A percentile compares a stretch with the other conserved stretches of the same genome.
Conservation (phyloP, 345 rosid species). For the Lagerstroemia speciosa region DNA sequence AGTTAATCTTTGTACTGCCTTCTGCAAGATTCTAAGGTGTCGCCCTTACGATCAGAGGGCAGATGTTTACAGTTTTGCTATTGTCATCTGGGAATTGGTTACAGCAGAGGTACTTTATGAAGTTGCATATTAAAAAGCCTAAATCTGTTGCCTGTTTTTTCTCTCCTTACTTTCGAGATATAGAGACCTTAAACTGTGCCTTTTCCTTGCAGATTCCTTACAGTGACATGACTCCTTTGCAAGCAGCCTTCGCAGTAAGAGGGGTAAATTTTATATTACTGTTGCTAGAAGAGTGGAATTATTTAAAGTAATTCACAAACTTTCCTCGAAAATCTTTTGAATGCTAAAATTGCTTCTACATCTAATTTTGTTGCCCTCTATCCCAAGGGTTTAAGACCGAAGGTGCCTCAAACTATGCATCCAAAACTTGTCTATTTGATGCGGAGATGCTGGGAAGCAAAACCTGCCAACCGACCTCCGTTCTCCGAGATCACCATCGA, state of each 20-base stretch:
- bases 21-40: slow-evolving; percentile 59
- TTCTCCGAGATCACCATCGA: slow-evolving; percentile 43
- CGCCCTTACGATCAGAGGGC: slow-evolving; percentile 64
- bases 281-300: background rate
- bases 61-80: slow-evolving; percentile 66
- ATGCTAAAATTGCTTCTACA: background rate
- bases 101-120: slow-evolving; percentile 53
- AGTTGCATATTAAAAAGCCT: background rate
- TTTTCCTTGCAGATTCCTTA: slow-evolving; percentile 45
- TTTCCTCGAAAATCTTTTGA: background rate
- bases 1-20: slow-evolving; percentile 6
- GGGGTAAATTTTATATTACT: slow-evolving; percentile 26
- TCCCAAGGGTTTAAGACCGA: slow-evolving; percentile 58
- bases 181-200: background rate
- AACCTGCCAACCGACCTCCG: slow-evolving; percentile 41
- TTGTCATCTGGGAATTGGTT: slow-evolving; percentile 70
- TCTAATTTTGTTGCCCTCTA: background rate
- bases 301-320: background rate
- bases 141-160: too few species aligned
- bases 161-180: slow-evolving; percentile 2
- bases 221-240: slow-evolving; percentile 59
- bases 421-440: slow-evolving; percentile 46
- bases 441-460: slow-evolving; percentile 68
- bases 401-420: slow-evolving; percentile 40
- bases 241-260: slow-evolving; percentile 76